Evolutionary conservation across 257 asterid genomes (phyloP), one percentile per base, ranked within the genome.

Genomic region (Lantana camara): DNA sequence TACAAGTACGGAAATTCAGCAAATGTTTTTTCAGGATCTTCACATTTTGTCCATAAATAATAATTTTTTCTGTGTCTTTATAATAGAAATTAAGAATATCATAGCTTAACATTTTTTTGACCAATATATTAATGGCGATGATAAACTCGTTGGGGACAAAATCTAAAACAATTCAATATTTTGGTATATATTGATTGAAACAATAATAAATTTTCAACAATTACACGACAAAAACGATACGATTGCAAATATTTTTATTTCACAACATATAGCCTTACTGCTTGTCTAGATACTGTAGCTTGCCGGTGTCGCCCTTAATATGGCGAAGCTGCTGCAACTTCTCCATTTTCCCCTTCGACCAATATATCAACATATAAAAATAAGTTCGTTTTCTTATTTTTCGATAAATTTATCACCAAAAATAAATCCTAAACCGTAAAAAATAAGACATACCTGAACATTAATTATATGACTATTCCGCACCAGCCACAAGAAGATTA

Each of bases 291-390:
- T 15, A 74, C 4, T 66, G 79, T 0, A 79, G 24, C 75, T 85
- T 85, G 81, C 73, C 76, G n/a, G 22, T n/a, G 0, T 88, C 84
- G 32, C 82, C 79, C 24, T 35, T 67, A n/a, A 79, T 71, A 42
- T 83, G 79, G 50, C 24, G 60, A 40, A 85, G 75, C 10, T 75
- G 71, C 60, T 63, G 29, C 49, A 83, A 10, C 77, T 75, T 88
- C 69, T 70, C 80, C 76, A 79, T 0, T 69, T 88, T 88, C 13
- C 21, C 74, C 96, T 87, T 34, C 77, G 78, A 52, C 57, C 16
- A 60, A 7, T 13, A 21, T 19, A 34, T 20, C 7, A 29, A 19
- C 1, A 9, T 4, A 35, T 4, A 35, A 35, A 3, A 35, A 35
- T 35, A 1, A 27, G 4, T 35, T 35, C 23, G 22, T 19, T 34